Base-by-base conservation (phyloP, 2,329 filamentous ascomycete genomes). In the Bertia moriformis region DNA sequence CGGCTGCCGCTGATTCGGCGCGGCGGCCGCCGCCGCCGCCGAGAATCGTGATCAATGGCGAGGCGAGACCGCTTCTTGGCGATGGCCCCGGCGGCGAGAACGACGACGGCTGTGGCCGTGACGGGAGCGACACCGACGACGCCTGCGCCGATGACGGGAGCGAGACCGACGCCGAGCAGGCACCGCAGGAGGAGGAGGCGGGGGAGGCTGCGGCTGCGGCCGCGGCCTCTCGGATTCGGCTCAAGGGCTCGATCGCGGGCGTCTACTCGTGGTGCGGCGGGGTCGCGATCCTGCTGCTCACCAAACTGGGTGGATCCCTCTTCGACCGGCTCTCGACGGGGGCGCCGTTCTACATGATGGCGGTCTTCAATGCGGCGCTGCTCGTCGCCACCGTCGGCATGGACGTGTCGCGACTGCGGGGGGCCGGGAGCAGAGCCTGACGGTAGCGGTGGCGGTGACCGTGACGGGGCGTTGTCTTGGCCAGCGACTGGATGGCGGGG, bases 301-400 rank as follows among this genome's bases (percentile, higher is more conserved):
- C 91, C 0, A 98, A 98, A 60, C 57, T 91, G 3, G 91, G 91
- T 12, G 91, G 91, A 0, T 73, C 76, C 27, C 59, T 95, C 37
- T 98, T 96, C 51, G 91, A 98, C 56, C 67, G 59, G 15, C 63
- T 78, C 39, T 79, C 78, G 1, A 69, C 69, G 2, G 83, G 83
- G 0, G 83, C 84, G 10, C 91, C 91, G 1, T 96, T 98, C 55
- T 94, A 87, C 54, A 80, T 96, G 68, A 89, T 98, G 79, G 87
- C 88, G 0, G 64, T 65, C 0, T 96, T 96, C 55, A 96, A 96
- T 53, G 83, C 61, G 0, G 45, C 85, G 1, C 57, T 95, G 40
- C 61, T 93, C 12, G 52, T 76, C 4, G 69, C 65, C 14, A 70
- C 63, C 42, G 43, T 76, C 39, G 56, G 55, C 3, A 63, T 75